phyloP scores from a whole-genome alignment of 768 basidiomycete genomes.

The Lentinula aciculospora region DNA sequence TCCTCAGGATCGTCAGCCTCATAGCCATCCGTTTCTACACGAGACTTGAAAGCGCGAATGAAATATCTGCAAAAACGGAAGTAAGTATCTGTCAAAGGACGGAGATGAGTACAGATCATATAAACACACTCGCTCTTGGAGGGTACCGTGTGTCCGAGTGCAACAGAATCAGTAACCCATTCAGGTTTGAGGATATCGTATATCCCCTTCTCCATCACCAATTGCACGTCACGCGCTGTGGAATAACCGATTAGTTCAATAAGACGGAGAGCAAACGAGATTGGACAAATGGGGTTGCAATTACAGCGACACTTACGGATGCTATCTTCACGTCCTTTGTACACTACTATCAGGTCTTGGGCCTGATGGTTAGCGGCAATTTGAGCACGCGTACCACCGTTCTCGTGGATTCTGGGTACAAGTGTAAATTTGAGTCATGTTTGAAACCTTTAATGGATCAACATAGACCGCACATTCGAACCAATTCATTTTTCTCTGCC shows the following conservation, averaged over 20 bases:
- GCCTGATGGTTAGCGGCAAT: conserved; percentile 47
- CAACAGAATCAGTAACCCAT: conserved; percentile 82
- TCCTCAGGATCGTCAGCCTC: conserved; percentile 26
- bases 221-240: conserved; percentile 65
- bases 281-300: neutral
- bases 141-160: conserved; percentile 47
- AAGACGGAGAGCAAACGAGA: neutral
- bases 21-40: conserved; percentile 49
- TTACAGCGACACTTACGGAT: conserved; percentile 47
- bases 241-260: neutral
- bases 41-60: conserved; percentile 60
- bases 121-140: conserved; percentile 57
- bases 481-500: conserved; percentile 63
- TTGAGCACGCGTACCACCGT: conserved; percentile 65
- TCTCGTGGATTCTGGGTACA: conserved; percentile 55
- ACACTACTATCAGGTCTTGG: conserved; percentile 48
- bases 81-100: neutral
- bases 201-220: conserved; percentile 63
- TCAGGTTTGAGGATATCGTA: conserved; percentile 72
- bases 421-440: neutral
- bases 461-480: conserved; percentile 44
- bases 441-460: neutral
- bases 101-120: neutral
- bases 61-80: conserved; percentile 51
- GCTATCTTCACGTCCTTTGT: conserved; percentile 47